Evolutionary conservation across 2,329 filamentous ascomycete species (phyloP).

Genomic region (Pseudocercospora fijiensis): DNA sequence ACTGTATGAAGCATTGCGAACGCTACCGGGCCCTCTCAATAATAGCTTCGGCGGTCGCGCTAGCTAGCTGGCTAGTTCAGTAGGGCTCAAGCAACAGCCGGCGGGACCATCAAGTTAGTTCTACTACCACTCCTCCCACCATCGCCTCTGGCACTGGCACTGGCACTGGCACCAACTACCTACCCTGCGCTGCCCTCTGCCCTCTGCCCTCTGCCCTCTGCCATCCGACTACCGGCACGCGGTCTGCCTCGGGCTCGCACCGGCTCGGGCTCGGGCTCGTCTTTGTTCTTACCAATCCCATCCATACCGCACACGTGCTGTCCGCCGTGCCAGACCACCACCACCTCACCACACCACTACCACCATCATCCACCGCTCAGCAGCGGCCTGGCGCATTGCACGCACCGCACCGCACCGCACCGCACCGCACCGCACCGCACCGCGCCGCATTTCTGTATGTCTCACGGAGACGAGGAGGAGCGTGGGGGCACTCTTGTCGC

Average conservation of each 20-base stretch:
- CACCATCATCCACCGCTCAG: background rate
- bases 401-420: no score
- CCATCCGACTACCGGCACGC: background rate
- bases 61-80: background rate
- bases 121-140: no score
- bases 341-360: background rate
- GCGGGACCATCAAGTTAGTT: no score
- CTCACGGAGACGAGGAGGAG: conserved; percentile 24
- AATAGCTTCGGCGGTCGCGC: conserved; percentile 3
- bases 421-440: no score
- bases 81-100: conserved; percentile 8
- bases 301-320: conserved; percentile 18
- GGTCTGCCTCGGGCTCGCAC: background rate
- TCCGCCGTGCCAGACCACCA: background rate
- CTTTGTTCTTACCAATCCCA: background rate
- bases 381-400: conserved; percentile 3
- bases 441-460: conserved; percentile 22
- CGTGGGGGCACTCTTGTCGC: conserved; percentile 20
- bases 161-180: no score
- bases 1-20: conserved; percentile 3
- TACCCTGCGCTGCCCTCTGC: background rate
- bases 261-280: background rate
- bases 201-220: background rate
- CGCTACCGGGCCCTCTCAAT: conserved; percentile 1
- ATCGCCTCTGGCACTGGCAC: no score